Conservation (phyloP, 768 basidiomycete genomes). For the Daedaleopsis sinensis region DNA sequence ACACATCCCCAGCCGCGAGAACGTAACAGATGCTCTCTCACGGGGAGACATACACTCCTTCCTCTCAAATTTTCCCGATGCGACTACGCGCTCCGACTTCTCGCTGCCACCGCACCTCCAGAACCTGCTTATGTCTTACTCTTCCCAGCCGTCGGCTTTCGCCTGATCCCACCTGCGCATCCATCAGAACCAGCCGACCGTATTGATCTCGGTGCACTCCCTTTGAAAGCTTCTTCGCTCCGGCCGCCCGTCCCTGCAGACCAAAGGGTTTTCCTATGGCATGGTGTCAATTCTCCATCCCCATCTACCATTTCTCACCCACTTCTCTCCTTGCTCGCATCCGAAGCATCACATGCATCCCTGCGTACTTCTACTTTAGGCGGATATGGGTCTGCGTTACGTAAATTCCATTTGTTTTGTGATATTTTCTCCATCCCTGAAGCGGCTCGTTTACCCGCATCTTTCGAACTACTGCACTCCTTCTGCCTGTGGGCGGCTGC, state of each 20-base stretch:
- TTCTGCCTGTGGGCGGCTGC: conserved; percentile 40
- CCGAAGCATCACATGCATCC: conserved; percentile 25
- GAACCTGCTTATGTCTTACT: no score
- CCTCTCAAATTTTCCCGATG: no score
- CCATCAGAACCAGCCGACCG: no score
- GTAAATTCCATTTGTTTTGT: conserved; percentile 36
- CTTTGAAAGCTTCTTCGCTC: conserved; percentile 29
- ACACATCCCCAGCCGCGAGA: no score
- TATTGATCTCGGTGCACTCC: no score
- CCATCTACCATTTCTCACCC: conserved; percentile 26
- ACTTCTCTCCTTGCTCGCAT: conserved; percentile 20
- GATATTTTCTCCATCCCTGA: conserved; percentile 38
- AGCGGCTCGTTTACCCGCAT: conserved; percentile 28
- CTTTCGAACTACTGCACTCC: conserved; percentile 35
- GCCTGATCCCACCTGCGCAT: no score
- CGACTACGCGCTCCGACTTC: no score
- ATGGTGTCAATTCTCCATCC: conserved; percentile 35
- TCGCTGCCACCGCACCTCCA: no score
- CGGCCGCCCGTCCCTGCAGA: no score
- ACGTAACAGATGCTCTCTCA: no score
- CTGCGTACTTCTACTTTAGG: conserved; percentile 22
- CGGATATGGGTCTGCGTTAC: conserved; percentile 29
- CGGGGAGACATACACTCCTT: no score
- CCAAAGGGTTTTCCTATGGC: conserved; percentile 38
- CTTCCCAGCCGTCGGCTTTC: no score